Base-by-base conservation (phyloP, 2,329 filamentous ascomycete species). In the Cryphonectria nitschkei region DNA sequence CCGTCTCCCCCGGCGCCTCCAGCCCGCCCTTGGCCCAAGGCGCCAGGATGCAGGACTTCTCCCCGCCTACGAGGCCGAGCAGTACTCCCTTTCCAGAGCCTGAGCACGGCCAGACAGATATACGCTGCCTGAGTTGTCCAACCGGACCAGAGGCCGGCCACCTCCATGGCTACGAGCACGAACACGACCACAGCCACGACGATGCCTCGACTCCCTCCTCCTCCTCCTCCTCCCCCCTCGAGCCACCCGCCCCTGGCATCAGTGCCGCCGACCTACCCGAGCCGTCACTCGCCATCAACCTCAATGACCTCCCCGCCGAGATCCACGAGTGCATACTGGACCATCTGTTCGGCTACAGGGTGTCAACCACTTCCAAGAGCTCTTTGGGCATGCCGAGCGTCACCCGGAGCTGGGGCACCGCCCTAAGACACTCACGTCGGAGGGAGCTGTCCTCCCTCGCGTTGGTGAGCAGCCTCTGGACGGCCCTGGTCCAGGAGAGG, bases 301-400 rank as follows among this genome's bases (percentile, higher is more conserved):
- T 88, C 65, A 81, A 83, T 61, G 79, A 88, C 73, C 81, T 93
- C 1, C 91, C 92, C 1, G 85, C 87, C 69, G 91, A 93, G 78
- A 91, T 94, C 16, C 90, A 93, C 77, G 90, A 93, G 75, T 88
- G 87, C 69, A 90, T 93, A 68, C 82, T 93, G 19, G 91, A 93
- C 77, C 87, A 92, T 74, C 81, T 93, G 1, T 92, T 93, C 75
- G 91, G 90, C 3, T 89, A 91, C 71, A 86, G 89, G 63, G 86
- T 89, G 56, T 90, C 91, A 0, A 83, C 89, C 6, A 84, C 87
- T 26, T 86, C 86, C 58, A 85, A 86, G 72, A 87, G 86, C 75
- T 84, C 86, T 65, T 82, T 87, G 63, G 83, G 85, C 71, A 84
- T 88, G 69, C 83, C 84, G 2, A 86, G 83, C 71, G 82, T 86